Evolutionary conservation across 495 filamentous ascomycete genomes (phyloP).

Genomic region (Cenococcum geophilum): DNA sequence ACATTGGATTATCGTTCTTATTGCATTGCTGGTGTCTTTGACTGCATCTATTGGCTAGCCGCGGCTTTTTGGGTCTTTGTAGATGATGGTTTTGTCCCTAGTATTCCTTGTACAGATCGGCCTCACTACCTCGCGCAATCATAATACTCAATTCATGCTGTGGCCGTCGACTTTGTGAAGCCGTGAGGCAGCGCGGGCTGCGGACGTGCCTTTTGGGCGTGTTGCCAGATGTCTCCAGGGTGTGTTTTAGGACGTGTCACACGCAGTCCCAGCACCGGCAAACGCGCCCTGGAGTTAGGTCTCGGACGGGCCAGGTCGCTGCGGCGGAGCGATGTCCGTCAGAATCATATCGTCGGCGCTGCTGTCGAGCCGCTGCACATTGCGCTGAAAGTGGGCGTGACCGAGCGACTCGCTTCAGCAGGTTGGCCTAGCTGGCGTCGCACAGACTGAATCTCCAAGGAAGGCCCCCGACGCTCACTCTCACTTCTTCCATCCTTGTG

Average conservation of each 20-base stretch:
- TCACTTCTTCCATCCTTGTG: background rate
- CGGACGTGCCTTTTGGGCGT: background rate
- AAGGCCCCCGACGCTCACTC: background rate
- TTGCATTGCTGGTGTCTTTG: constrained; percentile 1
- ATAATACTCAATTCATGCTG: background rate
- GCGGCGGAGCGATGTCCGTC: too few relatives aligned
- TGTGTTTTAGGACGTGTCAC: constrained; percentile 9
- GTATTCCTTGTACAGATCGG: constrained; percentile 2
- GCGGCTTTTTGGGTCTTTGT: constrained; percentile 8
- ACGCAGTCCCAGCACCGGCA: background rate
- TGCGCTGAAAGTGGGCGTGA: too few relatives aligned
- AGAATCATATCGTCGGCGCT: too few relatives aligned
- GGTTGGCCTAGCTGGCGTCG: too few relatives aligned
- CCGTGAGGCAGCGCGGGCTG: background rate
- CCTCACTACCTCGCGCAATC: background rate
- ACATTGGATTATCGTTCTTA: constrained; percentile 4
- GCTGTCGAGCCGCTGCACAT: too few relatives aligned
- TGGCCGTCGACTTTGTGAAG: background rate
- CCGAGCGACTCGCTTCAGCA: too few relatives aligned
- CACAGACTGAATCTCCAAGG: too few relatives aligned
- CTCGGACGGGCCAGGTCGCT: too few relatives aligned
- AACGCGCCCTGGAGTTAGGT: background rate
- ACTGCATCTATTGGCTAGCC: constrained; percentile 1
- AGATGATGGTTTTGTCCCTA: background rate
- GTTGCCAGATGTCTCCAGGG: background rate